These are phyloP conservation scores for Monilinia aucupariae DNA, from an alignment of 2,329 filamentous ascomycete genomes.

Conservation along the genomic window DNA sequence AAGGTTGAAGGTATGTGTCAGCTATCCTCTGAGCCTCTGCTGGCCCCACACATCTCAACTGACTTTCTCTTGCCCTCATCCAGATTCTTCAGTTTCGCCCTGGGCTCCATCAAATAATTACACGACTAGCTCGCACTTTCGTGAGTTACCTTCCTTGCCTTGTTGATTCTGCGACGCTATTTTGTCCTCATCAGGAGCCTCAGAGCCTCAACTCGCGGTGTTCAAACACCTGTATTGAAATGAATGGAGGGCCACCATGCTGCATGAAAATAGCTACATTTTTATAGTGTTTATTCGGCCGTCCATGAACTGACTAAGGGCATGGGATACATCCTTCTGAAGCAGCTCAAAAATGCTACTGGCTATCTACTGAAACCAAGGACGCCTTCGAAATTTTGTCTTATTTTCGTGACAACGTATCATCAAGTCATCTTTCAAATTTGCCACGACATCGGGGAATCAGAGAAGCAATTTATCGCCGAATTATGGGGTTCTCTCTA, in stretches of 20 bases:
- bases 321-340: no score
- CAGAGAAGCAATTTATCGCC: not conserved
- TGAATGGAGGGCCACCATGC: slow-evolving; percentile 5
- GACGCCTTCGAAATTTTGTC: not conserved
- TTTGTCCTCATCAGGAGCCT: not conserved
- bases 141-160: not conserved
- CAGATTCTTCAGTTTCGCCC: not conserved
- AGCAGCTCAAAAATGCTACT: no score
- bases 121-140: not conserved
- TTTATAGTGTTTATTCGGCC: not conserved
- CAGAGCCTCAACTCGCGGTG: not conserved
- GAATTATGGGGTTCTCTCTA: not conserved
- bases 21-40: no score
- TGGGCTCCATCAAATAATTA: no score
- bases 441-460: not conserved
- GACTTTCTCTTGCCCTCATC: not conserved
- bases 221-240: not conserved
- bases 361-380: not conserved
- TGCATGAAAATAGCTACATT: not conserved
- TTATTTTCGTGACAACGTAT: not conserved
- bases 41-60: not conserved
- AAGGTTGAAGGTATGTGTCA: not conserved
- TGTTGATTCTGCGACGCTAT: not conserved
- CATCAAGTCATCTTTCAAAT: not conserved
- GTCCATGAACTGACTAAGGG: no score